These are phyloP conservation scores for Hemerocallis citrina DNA, from an alignment of 106 monocot species.

Conservation along the genomic window DNA sequence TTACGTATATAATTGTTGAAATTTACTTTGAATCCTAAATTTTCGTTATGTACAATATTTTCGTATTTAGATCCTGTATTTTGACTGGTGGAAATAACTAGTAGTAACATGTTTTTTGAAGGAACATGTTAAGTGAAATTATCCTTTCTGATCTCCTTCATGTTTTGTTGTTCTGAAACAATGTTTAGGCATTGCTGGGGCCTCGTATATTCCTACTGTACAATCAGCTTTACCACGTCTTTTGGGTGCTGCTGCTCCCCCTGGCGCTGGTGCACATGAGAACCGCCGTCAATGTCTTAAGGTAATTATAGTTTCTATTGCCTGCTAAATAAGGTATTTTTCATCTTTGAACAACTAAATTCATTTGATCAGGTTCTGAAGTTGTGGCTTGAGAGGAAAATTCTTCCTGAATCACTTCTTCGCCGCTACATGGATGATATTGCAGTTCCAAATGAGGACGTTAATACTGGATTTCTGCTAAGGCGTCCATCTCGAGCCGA, in stretches of 20 bases:
- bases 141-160: too few species aligned
- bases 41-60: background rate
- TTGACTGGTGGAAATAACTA: too few species aligned
- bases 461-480: slow-evolving; percentile 34
- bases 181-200: slow-evolving; percentile 66
- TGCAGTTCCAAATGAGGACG: slow-evolving; percentile 68
- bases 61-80: too few species aligned
- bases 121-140: too few species aligned
- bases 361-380: slow-evolving; percentile 53
- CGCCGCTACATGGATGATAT: slow-evolving; percentile 76
- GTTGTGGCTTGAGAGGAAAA: slow-evolving; percentile 88
- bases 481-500: slow-evolving; percentile 87
- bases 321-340: background rate
- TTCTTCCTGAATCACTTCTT: slow-evolving; percentile 81
- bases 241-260: slow-evolving; percentile 86
- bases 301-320: slow-evolving; percentile 27
- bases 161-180: too few species aligned
- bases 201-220: slow-evolving; percentile 79
- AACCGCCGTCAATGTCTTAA: slow-evolving; percentile 95
- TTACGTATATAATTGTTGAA: background rate
- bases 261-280: slow-evolving; percentile 77
- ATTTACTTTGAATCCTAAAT: background rate
- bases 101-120: too few species aligned
- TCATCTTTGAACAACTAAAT: background rate
- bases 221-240: slow-evolving; percentile 81